A percentile compares a stretch with the other conserved stretches of the same genome.
These are phyloP conservation scores for Corylus heterophylla DNA, from an alignment of 306 rosid species.

Conservation along the genomic window DNA sequence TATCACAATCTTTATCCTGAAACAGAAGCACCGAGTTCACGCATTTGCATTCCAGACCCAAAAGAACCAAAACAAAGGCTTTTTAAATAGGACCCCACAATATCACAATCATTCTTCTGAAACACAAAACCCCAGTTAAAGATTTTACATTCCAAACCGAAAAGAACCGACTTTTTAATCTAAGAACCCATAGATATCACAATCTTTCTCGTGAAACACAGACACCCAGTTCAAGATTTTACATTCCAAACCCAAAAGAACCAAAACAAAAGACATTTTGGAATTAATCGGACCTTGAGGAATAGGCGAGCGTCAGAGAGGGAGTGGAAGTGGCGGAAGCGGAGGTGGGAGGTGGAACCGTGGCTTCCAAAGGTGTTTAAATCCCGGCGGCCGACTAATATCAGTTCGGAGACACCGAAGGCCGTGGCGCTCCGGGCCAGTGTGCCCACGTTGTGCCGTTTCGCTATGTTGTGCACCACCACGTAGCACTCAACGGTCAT, in stretches of 20 bases:
- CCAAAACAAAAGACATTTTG: neutral
- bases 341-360: slow-evolving; percentile 80
- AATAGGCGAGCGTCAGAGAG: slow-evolving; percentile 67
- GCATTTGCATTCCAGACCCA: neutral
- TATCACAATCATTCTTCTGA: no score
- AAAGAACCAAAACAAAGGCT: neutral
- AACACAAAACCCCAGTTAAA: slow-evolving; percentile 4
- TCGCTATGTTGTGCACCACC: slow-evolving; percentile 90
- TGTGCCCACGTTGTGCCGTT: slow-evolving; percentile 85
- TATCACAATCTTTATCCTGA: slow-evolving; percentile 74
- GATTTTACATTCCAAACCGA: neutral
- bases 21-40: neutral
- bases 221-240: neutral
- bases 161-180: no score
- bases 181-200: no score
- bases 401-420: slow-evolving; percentile 78
- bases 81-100: no score
- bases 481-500: slow-evolving; percentile 72
- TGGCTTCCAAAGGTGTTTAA: slow-evolving; percentile 92
- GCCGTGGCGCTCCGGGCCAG: slow-evolving; percentile 93
- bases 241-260: neutral
- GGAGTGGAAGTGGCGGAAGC: slow-evolving; percentile 89
- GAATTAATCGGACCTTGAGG: slow-evolving; percentile 48
- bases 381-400: slow-evolving; percentile 85
- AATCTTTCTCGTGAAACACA: no score